Evolutionary conservation across 2,329 filamentous ascomycete species (phyloP).

Genomic region (Blastomyces percursus): DNA sequence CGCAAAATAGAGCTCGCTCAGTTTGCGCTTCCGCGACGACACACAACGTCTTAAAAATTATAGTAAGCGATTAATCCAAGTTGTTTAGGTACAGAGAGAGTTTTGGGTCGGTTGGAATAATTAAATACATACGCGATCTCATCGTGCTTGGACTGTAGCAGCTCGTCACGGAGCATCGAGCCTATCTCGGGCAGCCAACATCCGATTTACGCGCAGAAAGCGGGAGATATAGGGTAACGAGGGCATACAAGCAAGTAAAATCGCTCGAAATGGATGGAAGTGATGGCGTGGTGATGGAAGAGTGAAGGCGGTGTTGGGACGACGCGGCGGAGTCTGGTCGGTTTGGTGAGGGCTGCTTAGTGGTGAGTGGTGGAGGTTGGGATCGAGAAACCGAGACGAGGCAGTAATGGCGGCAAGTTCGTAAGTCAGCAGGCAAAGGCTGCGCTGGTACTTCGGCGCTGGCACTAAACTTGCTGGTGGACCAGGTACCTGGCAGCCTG

Average conservation of each 20-base stretch:
- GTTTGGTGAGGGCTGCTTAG: not conserved
- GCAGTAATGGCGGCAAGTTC: not conserved
- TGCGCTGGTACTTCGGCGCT: not conserved
- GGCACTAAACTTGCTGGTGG: not conserved
- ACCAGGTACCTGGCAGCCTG: not conserved
- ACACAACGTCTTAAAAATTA: conserved; percentile 43
- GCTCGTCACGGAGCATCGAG: conserved; percentile 42
- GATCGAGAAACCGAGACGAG: not conserved
- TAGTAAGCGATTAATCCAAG: conserved; percentile 27
- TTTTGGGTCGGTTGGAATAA: conserved; percentile 22
- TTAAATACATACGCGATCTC: conserved; percentile 40
- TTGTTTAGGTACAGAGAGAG: conserved; percentile 12
- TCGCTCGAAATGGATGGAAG: conserved; percentile 36
- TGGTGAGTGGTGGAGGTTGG: not conserved
- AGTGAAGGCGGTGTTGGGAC: conserved; percentile 23
- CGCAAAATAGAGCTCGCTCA: conserved; percentile 78
- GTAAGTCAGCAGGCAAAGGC: not conserved
- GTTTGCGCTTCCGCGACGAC: conserved; percentile 79
- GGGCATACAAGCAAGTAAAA: conserved; percentile 36
- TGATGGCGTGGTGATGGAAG: conserved; percentile 30
- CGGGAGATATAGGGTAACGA: conserved; percentile 27
- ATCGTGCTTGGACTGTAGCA: conserved; percentile 41
- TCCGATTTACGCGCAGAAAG: conserved; percentile 41
- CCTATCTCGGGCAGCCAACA: conserved; percentile 38
- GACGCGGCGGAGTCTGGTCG: conserved; percentile 1